Evolutionary conservation across 2,329 filamentous ascomycete species (phyloP), one percentile per base, ranked within the genome.

Genomic region (Aspergillus pseudonomiae): DNA sequence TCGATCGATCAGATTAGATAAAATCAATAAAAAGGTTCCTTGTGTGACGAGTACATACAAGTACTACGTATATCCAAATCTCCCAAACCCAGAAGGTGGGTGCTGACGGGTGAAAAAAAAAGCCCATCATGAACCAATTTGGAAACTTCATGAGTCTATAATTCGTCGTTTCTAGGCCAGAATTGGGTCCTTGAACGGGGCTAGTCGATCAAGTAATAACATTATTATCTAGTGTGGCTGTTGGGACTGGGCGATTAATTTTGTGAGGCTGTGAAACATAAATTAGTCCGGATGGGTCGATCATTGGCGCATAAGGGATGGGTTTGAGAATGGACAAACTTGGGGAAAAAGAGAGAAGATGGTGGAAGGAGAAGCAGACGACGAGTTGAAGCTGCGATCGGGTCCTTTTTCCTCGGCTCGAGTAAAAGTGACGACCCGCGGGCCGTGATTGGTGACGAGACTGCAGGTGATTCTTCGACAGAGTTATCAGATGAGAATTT

Each of bases 1-100:
- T 66, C 59, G 53, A 64, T 64, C 60, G 34, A 66, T 66, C 64
- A 64, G 64, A 66, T 66, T 66, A 66, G 64, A 66, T 66, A 60
- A 64, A 66, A 45, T 46, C 16, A 56, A 48, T n/a, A 32, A n/a
- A 34, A 32, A 57, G 28, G 16, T 6, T 21, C 24, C 30, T 52
- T 28, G 39, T 41, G 7, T 41, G 34, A 36, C 34, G 16, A n/a
- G 39, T 7, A 19, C 19, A 24, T 24, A 24, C 21, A 24, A 24
- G 21, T 24, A 24, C 21, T 24, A 24, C 21, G 39, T 41, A 24
- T 46, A 26, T 48, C 21, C 21, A 26, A 48, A 26, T 48, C 24
- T 48, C 21, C 21, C 7, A 9, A 26, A 26, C 9, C 10, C 3
- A 26, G 24, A 26, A 48, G 24, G 21, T 48, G 45, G 45, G 21